Evolutionary conservation across 345 rosid species (phyloP).

Genomic region (Sisymbrium irio): DNA sequence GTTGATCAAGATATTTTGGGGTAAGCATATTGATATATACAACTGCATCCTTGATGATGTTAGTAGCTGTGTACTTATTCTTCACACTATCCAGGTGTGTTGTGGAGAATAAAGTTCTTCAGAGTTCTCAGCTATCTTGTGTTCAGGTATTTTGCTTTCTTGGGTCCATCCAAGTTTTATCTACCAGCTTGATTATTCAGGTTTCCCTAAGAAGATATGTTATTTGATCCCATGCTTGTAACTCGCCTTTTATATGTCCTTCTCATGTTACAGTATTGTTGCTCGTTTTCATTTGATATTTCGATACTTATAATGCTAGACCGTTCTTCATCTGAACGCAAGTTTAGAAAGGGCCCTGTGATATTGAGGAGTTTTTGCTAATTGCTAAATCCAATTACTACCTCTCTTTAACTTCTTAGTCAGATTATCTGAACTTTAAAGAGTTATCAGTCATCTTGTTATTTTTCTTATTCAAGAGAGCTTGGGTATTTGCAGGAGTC

Average conservation of each 20-base stretch:
- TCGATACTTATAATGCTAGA: not conserved
- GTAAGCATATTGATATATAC: conserved; percentile 41
- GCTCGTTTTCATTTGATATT: not conserved
- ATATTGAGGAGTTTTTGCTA: not conserved
- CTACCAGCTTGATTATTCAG: not conserved
- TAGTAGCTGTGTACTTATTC: conserved; percentile 9
- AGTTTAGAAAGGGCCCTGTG: not conserved
- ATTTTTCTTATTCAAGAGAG: not conserved
- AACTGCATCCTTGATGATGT: conserved; percentile 4
- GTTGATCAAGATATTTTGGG: conserved; percentile 69
- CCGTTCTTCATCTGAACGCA: not conserved
- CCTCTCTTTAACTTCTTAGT: not conserved
- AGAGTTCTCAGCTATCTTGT: conserved; percentile 63
- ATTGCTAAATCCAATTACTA: not conserved
- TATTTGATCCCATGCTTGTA: conserved; percentile 9
- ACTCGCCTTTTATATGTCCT: not conserved
- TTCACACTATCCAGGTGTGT: conserved; percentile 64
- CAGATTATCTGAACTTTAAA: not conserved
- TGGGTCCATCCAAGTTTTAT: not conserved
- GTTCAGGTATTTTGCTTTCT: conserved; percentile 51
- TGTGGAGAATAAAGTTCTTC: conserved; percentile 95
- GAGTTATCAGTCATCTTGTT: not conserved
- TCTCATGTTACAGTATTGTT: not conserved
- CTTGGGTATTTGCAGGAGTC: conserved; percentile 49
- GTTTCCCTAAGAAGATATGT: not conserved